Percentiles rank a stretch among this genome's conserved stretches.
Evolutionary conservation across 75 land plant genomes (phyloP).

Genomic region (Sequoia sempervirens): DNA sequence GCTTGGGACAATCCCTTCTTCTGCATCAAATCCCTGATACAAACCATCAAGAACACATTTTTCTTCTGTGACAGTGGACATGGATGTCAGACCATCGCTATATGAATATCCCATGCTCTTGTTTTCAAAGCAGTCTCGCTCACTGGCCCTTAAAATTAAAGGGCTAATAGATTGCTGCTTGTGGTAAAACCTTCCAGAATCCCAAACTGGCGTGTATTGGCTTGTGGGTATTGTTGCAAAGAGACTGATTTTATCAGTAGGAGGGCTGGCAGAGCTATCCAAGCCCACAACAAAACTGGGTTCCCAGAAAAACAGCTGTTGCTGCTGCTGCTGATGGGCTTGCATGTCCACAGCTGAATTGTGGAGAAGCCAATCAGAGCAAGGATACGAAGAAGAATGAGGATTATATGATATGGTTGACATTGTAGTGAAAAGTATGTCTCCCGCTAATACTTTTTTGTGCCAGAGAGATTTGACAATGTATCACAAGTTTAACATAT

Average conservation of each 20-base stretch:
- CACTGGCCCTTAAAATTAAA: slow-evolving; percentile 10
- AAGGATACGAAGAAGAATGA: neutral
- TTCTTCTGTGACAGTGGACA: slow-evolving; percentile 7
- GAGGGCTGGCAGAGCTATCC: neutral
- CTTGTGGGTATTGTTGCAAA: neutral
- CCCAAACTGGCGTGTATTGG: neutral
- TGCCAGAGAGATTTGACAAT: neutral
- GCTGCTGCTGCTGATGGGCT: slow-evolving; percentile 6
- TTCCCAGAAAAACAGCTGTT: slow-evolving; percentile 2
- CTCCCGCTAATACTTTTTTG: neutral
- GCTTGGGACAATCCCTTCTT: slow-evolving; percentile 11
- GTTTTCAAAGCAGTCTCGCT: slow-evolving; percentile 6
- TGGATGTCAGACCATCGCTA: neutral
- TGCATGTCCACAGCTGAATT: neutral
- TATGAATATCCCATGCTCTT: neutral
- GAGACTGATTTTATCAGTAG: neutral
- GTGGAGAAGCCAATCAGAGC: slow-evolving; percentile 7
- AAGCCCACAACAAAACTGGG: neutral
- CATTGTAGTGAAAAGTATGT: neutral
- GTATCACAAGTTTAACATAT: neutral
- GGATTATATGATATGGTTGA: slow-evolving; percentile 8
- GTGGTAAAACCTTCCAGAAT: neutral
- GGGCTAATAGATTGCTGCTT: slow-evolving; percentile 4
- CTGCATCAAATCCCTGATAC: slow-evolving; percentile 6
- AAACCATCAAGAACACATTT: slow-evolving; percentile 7